Evolutionary conservation across 495 filamentous ascomycete genomes (phyloP), one percentile per base, ranked within the genome.

Genomic region (Collariella sp.): DNA sequence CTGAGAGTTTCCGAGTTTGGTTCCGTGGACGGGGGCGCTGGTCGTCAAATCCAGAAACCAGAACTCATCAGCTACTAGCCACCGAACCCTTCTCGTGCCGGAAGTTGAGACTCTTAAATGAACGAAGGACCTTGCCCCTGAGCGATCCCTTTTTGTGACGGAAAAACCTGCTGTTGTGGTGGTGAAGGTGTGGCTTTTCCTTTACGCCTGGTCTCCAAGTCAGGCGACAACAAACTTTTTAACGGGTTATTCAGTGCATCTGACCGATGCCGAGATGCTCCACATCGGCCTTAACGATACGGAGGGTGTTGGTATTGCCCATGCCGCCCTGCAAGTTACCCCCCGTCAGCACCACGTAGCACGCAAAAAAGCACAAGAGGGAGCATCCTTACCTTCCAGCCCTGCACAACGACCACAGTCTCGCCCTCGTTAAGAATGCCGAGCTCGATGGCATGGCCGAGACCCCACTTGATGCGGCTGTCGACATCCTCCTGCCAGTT

Each of bases 401-500:
- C 93, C 72, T 98, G 93, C 22, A 98, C 91, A 63, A 94, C 95
- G 56, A 97, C 83, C 35, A 97, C 86, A 57, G 81, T 82, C 66
- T 94, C 89, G 52, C 84, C 89, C 70, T 86, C 81, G 64, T 76
- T 79, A 62, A 98, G 77, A 53, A 96, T 80, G 52, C 87, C 86
- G 52, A 98, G 83, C 66, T 83, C 81, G 60, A 94, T 83, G 59
- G 89, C 93, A 64, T 88, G 80, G 63, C 71, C 68, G 67, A 97
- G 86, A 70, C 86, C 94, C 91, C 91, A 98, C 76, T 88, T 93
- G 61, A 97, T 86, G 63, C 93, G 88, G 65, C 85, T 80, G 75
- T 98, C 93, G 60, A 98, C 93, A 72, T 98, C 94, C 76, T 96
- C 89, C 75, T 98, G 94, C 93, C 93, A 98, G 68, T 91, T 85